Evolutionary conservation across 768 basidiomycete genomes (phyloP), one percentile per base, ranked within the genome.

Genomic region (Mycena metata): DNA sequence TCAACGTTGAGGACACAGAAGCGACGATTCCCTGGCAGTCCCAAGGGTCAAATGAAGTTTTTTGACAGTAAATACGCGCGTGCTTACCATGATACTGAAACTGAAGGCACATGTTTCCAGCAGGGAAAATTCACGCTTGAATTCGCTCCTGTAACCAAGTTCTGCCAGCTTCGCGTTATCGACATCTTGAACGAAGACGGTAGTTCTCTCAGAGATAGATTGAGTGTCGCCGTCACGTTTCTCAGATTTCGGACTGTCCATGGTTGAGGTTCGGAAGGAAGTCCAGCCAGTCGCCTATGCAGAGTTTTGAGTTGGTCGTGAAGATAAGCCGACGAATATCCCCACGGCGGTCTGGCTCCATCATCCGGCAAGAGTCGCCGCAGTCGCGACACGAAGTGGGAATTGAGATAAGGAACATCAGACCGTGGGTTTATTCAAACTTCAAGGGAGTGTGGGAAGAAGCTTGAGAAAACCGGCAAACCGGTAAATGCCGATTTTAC

Each of bases 61-160:
- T 76, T 63, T 85, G 85, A 16, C 5, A n/a, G 13, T 24, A 45
- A 46, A 21, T 36, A 8, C 36, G 33, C 23, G 51, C 26, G 4
- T 8, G 26, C 57, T 33, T 12, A 70, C 85, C 86, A 88, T 86
- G 72, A 87, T 88, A 30, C 85, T 85, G 76, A 92, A 87, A 0
- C 89, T 83, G 72, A 92, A 91, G 0, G 88, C 88, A 23, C 90
- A 79, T 1, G 89, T 90, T 78, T 91, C 89, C 13, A 90, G 59
- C 43, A 88, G 80, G 86, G 90, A 89, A 75, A 93, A 92, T 77
- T 92, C 90, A 60, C 91, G 88, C 74, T 82, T 89, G 79, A 93
- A 92, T 77, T 91, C 90, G 75, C 85, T 83, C 80, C 84, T 91
- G 76, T 92, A 93, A 12, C 91, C 91, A 39, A 93, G 85, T 67